A percentile compares a stretch with the other conserved stretches of the same genome.
phyloP scores from a whole-genome alignment of 1,139 yeast species.

The Saccharomyces pastorianus region DNA sequence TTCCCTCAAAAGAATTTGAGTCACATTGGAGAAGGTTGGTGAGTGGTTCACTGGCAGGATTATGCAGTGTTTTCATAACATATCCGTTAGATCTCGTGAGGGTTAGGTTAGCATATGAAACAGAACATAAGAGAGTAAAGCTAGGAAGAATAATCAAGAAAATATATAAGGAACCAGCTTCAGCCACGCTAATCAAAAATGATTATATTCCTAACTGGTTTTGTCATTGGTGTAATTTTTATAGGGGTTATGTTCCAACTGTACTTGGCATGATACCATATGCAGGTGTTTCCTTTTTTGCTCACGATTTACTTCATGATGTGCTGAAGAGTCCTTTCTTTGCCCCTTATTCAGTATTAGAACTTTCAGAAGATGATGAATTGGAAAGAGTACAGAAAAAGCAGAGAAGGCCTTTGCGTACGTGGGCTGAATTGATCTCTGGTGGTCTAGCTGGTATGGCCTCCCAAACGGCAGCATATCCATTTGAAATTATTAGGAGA shows the following conservation, averaged over 20 bases:
- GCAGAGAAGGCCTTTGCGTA: slow-evolving; percentile 55
- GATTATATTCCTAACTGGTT: slow-evolving; percentile 29
- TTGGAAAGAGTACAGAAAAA: slow-evolving; percentile 12
- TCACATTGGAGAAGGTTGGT: slow-evolving; percentile 71
- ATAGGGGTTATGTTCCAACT: slow-evolving; percentile 92
- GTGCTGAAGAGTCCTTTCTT: slow-evolving; percentile 54
- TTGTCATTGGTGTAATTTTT: slow-evolving; percentile 55
- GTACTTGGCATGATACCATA: slow-evolving; percentile 93
- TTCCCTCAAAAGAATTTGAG: slow-evolving; percentile 67
- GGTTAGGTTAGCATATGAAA: slow-evolving; percentile 86
- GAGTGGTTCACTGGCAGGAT: slow-evolving; percentile 87
- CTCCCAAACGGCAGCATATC: slow-evolving; percentile 95
- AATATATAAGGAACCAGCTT: slow-evolving; percentile 59
- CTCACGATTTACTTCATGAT: slow-evolving; percentile 89
- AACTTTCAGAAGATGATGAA: slow-evolving; percentile 20
- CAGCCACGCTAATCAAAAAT: slow-evolving; percentile 24
- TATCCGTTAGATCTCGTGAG: slow-evolving; percentile 88
- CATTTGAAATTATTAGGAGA: slow-evolving; percentile 89
- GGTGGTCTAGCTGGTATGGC: slow-evolving; percentile 94
- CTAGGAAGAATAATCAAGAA: slow-evolving; percentile 45
- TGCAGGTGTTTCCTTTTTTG: slow-evolving; percentile 94
- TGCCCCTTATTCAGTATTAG: slow-evolving; percentile 48
- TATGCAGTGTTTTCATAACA: slow-evolving; percentile 78
- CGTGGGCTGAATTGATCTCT: slow-evolving; percentile 88
- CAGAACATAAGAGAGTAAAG: slow-evolving; percentile 49